phyloP scores from a whole-genome alignment of 345 rosid genomes.

The Litchi chinensis region DNA sequence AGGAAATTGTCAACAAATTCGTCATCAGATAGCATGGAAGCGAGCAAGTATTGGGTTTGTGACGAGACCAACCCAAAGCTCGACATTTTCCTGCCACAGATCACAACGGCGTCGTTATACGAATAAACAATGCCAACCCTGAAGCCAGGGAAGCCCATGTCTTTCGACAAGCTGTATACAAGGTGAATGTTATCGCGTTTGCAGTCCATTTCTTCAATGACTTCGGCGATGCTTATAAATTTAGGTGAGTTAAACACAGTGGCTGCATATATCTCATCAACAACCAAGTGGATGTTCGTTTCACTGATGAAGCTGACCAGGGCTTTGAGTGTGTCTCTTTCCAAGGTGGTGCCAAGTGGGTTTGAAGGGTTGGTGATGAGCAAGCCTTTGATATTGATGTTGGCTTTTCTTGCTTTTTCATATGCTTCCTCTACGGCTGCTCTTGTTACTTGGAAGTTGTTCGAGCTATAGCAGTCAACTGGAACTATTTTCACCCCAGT shows the following conservation, averaged over 20 bases:
- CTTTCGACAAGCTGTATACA: conserved; percentile 84
- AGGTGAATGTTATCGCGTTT: conserved; percentile 70
- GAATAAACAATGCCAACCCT: conserved; percentile 83
- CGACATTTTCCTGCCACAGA: conserved; percentile 77
- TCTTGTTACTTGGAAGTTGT: conserved; percentile 57
- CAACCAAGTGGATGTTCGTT: conserved; percentile 69
- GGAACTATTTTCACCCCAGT: conserved; percentile 72
- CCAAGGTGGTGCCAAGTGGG: conserved; percentile 73
- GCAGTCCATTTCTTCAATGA: conserved; percentile 46
- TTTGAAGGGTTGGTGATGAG: conserved; percentile 85
- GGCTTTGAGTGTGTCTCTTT: conserved; percentile 46
- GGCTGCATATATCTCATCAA: conserved; percentile 83
- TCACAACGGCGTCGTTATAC: conserved; percentile 62
- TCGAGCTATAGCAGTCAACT: conserved; percentile 65
- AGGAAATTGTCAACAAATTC: conserved; percentile 53
- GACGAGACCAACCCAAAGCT: conserved; percentile 86
- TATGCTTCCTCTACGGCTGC: conserved; percentile 64
- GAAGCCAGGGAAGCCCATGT: conserved; percentile 89
- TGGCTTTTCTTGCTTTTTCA: conserved; percentile 40
- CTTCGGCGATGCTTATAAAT: conserved; percentile 70
- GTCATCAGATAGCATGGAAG: conserved; percentile 72
- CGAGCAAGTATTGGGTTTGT: conserved; percentile 69
- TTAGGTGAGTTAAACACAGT: conserved; percentile 54
- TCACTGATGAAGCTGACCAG: conserved; percentile 53
- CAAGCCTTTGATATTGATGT: conserved; percentile 68